Conservation (phyloP, 257 asterid genomes). For the Solanum dulcamara region DNA sequence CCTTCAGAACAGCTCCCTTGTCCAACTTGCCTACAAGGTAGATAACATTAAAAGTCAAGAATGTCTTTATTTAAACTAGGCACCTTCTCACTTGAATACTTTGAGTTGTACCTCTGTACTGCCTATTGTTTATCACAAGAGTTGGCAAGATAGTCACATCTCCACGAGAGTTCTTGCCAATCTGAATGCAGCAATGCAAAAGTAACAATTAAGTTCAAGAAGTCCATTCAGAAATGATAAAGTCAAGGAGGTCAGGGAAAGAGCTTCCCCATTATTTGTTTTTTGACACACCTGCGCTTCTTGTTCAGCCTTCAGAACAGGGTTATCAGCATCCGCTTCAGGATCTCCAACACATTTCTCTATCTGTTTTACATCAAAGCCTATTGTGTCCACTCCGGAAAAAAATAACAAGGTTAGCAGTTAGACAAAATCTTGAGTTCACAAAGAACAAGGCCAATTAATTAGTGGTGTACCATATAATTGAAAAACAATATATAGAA, state of each 20-base stretch:
- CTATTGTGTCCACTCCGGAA: conserved; percentile 16
- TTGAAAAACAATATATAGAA: not conserved
- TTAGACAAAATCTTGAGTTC: not conserved
- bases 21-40: conserved; percentile 39
- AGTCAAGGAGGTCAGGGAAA: not conserved
- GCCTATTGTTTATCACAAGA: conserved; percentile 47
- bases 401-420: not conserved
- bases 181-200: conserved; percentile 13
- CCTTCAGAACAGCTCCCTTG: conserved; percentile 58
- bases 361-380: conserved; percentile 56
- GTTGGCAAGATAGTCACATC: conserved; percentile 65
- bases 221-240: not conserved
- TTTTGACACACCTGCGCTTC: conserved; percentile 32
- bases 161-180: conserved; percentile 51
- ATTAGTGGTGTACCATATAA: not conserved
- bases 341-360: conserved; percentile 76
- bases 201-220: not conserved
- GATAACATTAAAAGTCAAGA: not conserved
- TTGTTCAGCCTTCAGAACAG: conserved; percentile 50
- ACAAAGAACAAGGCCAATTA: not conserved
- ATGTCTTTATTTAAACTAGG: not conserved
- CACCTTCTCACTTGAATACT: not conserved
- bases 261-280: not conserved
- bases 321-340: conserved; percentile 70
- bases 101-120: conserved; percentile 39